phyloP scores from a whole-genome alignment of 2,329 filamentous ascomycete genomes.

The Fusarium brachygibbosum region DNA sequence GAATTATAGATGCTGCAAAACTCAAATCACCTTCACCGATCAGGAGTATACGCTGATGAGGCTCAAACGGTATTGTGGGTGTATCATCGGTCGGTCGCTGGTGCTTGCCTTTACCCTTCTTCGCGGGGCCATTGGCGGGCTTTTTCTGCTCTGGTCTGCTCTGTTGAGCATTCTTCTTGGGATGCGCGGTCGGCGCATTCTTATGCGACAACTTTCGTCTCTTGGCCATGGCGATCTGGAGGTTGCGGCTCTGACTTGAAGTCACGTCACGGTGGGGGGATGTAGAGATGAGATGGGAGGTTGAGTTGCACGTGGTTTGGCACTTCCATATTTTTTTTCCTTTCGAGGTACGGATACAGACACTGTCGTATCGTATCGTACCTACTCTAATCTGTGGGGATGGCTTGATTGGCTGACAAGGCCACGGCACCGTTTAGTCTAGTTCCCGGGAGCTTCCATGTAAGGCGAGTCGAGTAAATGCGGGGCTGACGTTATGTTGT shows the following conservation, averaged over 20 bases:
- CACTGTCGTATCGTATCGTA: slow-evolving; percentile 5
- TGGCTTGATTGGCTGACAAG: slow-evolving; percentile 39
- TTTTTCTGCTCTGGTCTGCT: slow-evolving; percentile 41
- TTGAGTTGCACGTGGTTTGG: slow-evolving; percentile 20
- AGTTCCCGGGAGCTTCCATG: slow-evolving; percentile 48
- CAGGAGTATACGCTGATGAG: slow-evolving; percentile 77
- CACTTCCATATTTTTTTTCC: slow-evolving; percentile 17
- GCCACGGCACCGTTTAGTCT: slow-evolving; percentile 40
- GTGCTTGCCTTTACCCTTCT: slow-evolving; percentile 47
- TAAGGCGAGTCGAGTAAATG: slow-evolving; percentile 40
- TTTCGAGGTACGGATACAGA: slow-evolving; percentile 15
- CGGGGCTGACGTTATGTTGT: slow-evolving; percentile 30
- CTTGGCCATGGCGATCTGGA: slow-evolving; percentile 53
- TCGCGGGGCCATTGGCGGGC: slow-evolving; percentile 36
- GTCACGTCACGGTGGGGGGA: slow-evolving; percentile 19
- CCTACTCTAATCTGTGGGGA: slow-evolving; percentile 11
- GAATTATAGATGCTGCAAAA: slow-evolving; percentile 76
- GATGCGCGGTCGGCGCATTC: slow-evolving; percentile 33
- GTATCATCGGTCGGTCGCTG: slow-evolving; percentile 46
- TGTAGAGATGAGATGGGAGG: neutral
- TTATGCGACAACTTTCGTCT: slow-evolving; percentile 59
- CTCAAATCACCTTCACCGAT: slow-evolving; percentile 86
- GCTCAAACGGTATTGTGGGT: slow-evolving; percentile 75
- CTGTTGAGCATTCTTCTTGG: slow-evolving; percentile 41
- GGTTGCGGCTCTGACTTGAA: slow-evolving; percentile 19